These are phyloP conservation scores for Citrus sp. DNA, from an alignment of 345 rosid species.

Conservation along the genomic window DNA sequence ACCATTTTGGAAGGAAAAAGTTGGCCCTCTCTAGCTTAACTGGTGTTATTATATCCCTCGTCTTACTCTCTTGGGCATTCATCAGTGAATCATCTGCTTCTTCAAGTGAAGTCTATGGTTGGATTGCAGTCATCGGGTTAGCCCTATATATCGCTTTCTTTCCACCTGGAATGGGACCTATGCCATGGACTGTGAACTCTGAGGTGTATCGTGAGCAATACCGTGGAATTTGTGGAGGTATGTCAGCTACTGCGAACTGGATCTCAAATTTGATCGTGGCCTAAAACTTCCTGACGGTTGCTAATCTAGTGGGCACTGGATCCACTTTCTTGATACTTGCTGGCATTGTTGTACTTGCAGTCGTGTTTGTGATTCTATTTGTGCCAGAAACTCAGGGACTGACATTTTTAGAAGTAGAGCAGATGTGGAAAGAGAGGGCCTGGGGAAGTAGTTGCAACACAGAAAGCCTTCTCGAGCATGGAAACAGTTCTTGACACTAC, in stretches of 20 bases:
- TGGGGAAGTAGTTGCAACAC: slow-evolving; percentile 45
- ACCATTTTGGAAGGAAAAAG: slow-evolving; percentile 71
- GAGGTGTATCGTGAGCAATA: slow-evolving; percentile 89
- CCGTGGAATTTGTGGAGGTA: slow-evolving; percentile 87
- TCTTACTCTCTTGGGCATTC: slow-evolving; percentile 70
- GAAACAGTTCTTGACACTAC: slow-evolving; percentile 11
- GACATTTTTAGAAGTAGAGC: slow-evolving; percentile 81
- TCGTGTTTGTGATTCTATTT: slow-evolving; percentile 50
- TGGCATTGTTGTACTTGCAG: slow-evolving; percentile 57
- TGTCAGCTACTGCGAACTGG: slow-evolving; percentile 97
- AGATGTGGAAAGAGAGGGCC: slow-evolving; percentile 83
- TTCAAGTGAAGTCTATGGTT: slow-evolving; percentile 48
- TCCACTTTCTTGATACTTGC: slow-evolving; percentile 79
- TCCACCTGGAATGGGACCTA: slow-evolving; percentile 99
- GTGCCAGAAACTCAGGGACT: slow-evolving; percentile 93
- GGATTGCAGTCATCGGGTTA: slow-evolving; percentile 74
- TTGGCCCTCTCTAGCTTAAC: slow-evolving; percentile 73
- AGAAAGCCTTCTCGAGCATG: slow-evolving; percentile 53
- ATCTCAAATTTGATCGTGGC: slow-evolving; percentile 80
- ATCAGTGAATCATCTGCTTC: slow-evolving; percentile 43
- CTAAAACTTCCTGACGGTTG: slow-evolving; percentile 61
- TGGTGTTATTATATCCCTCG: slow-evolving; percentile 70
- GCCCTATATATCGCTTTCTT: slow-evolving; percentile 85
- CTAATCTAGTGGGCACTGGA: slow-evolving; percentile 61
- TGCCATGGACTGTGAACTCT: slow-evolving; percentile 95